Conservation (phyloP, 495 filamentous ascomycete genomes). For the Annulohypoxylon nitens region DNA sequence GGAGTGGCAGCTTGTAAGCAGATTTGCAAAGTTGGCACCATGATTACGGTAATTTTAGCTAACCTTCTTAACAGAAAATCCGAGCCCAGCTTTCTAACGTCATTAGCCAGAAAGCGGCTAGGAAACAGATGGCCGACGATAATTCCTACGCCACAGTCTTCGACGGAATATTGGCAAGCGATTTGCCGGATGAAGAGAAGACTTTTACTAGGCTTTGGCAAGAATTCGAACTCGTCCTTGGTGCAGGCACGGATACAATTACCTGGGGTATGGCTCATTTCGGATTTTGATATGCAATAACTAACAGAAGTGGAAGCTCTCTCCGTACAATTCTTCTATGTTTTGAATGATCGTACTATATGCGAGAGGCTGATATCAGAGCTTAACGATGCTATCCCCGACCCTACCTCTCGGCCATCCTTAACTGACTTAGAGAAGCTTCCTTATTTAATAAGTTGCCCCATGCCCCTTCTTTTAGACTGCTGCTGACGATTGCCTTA, state of each 20-base stretch:
- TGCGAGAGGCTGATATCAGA: conserved; percentile 8
- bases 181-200: conserved; percentile 58
- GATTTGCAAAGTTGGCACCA: not conserved
- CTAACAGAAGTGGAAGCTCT: conserved; percentile 54
- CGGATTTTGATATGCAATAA: conserved; percentile 46
- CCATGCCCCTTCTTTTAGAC: not conserved
- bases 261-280: conserved; percentile 45
- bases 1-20: not conserved
- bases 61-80: not conserved
- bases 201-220: conserved; percentile 51
- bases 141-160: conserved; percentile 52
- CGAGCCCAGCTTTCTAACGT: not conserved
- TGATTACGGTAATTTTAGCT: not conserved
- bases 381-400: conserved; percentile 51
- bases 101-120: not conserved
- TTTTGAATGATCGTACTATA: conserved; percentile 10
- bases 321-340: conserved; percentile 3
- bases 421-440: conserved; percentile 63
- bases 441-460: conserved; percentile 59
- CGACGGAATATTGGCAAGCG: conserved; percentile 53
- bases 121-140: not conserved
- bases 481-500: conserved; percentile 20
- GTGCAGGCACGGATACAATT: conserved; percentile 62
- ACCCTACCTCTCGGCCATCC: conserved; percentile 39
- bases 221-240: conserved; percentile 57